phyloP scores from a whole-genome alignment of 495 filamentous ascomycete genomes.

The Penicillium riverlandense region DNA sequence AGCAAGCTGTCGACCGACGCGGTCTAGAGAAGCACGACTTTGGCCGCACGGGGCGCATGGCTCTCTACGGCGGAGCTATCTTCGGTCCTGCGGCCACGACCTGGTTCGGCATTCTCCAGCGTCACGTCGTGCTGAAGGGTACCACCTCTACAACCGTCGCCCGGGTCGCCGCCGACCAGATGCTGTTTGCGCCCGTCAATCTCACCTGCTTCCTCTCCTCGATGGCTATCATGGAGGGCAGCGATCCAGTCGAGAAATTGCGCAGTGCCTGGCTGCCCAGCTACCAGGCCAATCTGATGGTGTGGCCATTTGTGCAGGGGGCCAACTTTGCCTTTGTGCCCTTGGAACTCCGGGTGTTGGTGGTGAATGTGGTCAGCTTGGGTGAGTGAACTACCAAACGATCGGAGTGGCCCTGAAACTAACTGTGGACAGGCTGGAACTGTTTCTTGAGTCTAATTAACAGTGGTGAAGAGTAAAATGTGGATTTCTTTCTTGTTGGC shows the following conservation, averaged over 20 bases:
- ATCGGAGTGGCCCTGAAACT: slow-evolving; percentile 1
- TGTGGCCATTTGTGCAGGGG: slow-evolving; percentile 90
- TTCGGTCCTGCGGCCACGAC: slow-evolving; percentile 88
- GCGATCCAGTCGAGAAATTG: slow-evolving; percentile 62
- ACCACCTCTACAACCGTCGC: slow-evolving; percentile 66
- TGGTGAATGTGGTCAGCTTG: slow-evolving; percentile 78
- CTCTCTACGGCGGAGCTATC: slow-evolving; percentile 86
- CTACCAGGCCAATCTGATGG: slow-evolving; percentile 76
- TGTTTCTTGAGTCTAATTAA: slow-evolving; percentile 87
- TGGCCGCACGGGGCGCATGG: slow-evolving; percentile 81
- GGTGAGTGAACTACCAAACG: slow-evolving; percentile 40
- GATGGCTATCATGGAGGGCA: slow-evolving; percentile 86
- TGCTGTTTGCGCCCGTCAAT: slow-evolving; percentile 76
- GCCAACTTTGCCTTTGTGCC: slow-evolving; percentile 90
- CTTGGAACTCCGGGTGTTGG: slow-evolving; percentile 73
- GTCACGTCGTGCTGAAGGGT: slow-evolving; percentile 55
- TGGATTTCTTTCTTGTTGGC: neutral
- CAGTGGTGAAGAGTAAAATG: slow-evolving; percentile 37
- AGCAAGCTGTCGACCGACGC: slow-evolving; percentile 81
- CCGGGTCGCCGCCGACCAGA: slow-evolving; percentile 77
- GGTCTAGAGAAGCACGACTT: slow-evolving; percentile 76
- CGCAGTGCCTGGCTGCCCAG: slow-evolving; percentile 57
- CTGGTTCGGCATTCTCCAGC: slow-evolving; percentile 80
- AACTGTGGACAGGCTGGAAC: slow-evolving; percentile 71
- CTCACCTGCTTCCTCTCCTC: slow-evolving; percentile 74